Evolutionary conservation across 441 rosid genomes (phyloP).

Genomic region (Syzygium syzygioides): DNA sequence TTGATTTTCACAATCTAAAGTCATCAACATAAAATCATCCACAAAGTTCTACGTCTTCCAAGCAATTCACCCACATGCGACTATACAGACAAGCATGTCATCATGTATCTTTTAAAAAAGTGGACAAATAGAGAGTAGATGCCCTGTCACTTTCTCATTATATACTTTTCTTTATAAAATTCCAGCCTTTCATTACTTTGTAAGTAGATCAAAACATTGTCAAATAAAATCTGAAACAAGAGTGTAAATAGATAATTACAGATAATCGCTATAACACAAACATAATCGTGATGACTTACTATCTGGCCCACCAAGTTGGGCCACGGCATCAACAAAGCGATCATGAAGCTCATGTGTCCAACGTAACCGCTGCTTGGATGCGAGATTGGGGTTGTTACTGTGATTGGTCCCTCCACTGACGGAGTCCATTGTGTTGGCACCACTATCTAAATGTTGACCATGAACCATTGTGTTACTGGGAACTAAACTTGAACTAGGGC

Average conservation of each 20-base stretch:
- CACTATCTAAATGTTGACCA: conserved; percentile 47
- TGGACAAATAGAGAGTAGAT: background rate
- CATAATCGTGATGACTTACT: conserved; percentile 33
- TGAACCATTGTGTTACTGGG: conserved; percentile 39
- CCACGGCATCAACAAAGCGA: conserved; percentile 74
- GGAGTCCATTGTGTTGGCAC: conserved; percentile 57
- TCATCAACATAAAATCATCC: background rate
- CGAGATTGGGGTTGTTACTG: conserved; percentile 62
- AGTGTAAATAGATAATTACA: background rate
- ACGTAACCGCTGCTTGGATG: conserved; percentile 72
- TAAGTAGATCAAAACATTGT: background rate
- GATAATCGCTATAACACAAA: background rate
- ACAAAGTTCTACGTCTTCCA: background rate
- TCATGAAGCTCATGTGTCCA: conserved; percentile 84
- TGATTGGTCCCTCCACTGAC: conserved; percentile 49
- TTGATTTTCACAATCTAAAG: background rate
- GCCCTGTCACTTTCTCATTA: background rate
- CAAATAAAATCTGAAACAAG: background rate
- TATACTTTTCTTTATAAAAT: background rate
- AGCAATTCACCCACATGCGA: background rate
- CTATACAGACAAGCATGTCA: background rate
- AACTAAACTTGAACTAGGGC: conserved; percentile 35
- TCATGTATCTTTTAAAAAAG: background rate
- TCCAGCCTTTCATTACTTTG: background rate
- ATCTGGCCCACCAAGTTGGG: conserved; percentile 82